Evolutionary conservation across 306 rosid species (phyloP).

Genomic region (Medicago lupulina): DNA sequence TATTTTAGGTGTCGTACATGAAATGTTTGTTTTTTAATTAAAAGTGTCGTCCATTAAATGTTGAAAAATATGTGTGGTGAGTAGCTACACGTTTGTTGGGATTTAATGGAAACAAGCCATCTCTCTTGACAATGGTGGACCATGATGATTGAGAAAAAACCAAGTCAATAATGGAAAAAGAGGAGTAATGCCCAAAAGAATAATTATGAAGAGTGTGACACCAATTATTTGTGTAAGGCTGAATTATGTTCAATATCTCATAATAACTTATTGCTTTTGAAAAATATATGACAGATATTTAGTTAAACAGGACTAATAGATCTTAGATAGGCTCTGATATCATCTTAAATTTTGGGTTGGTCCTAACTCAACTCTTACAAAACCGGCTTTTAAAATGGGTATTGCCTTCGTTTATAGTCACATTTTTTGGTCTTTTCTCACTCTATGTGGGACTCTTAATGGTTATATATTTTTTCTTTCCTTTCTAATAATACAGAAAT

Average conservation of each 20-base stretch:
- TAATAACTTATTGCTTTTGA: slow-evolving; percentile 21
- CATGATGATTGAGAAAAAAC: neutral
- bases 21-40: neutral
- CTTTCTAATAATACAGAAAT: neutral
- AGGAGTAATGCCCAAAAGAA: neutral
- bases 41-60: neutral
- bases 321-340: too few species aligned
- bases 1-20: neutral
- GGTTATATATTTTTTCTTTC: neutral
- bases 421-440: too few species aligned
- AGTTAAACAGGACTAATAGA: neutral
- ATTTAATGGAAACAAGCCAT: slow-evolving; percentile 25
- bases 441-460: too few species aligned
- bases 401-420: too few species aligned
- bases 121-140: slow-evolving; percentile 40
- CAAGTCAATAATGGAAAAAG: neutral
- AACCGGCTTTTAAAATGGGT: too few species aligned
- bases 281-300: slow-evolving; percentile 17
- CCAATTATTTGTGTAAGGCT: neutral
- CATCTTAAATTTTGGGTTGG: too few species aligned
- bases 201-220: neutral
- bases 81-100: slow-evolving; percentile 23
- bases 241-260: neutral
- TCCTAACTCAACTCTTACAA: too few species aligned
- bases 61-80: neutral